Base-by-base conservation (phyloP, 768 basidiomycete species). In the Sporobolomyces roseus region DNA sequence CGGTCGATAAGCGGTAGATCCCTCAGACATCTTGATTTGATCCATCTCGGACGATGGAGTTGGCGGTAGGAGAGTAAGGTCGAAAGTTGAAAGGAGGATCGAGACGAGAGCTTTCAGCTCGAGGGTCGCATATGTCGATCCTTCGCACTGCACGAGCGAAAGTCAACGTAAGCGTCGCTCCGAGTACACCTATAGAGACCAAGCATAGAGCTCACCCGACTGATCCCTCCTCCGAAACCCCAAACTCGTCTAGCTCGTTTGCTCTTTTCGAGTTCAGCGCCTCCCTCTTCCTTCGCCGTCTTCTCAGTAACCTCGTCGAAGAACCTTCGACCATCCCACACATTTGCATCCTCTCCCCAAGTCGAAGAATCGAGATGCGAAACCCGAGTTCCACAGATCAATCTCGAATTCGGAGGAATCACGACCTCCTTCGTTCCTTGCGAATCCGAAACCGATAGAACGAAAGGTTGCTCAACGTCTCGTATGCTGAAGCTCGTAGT, bases 181-280 rank as follows among this genome's bases (percentile, higher is more conserved):
- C 36, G 4, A 5, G 5, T 1, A 33, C 29, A 35, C 35, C 23
- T 19, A 3, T 12, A 6, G 27, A 23, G 21, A 48, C 7, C 1
- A n/a, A 41, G 33, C 2, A 7, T n/a, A 36, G 7, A n/a, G 25
- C 67, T 50, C 41, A 74, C 74, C 19, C 63, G 45, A 7, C 65
- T 67, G 32, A 70, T 53, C 17, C 74, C 74, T 1, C 74, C 74
- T 16, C 74, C 74, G 41, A 72, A 74, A 5, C 65, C 67, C 27
- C 68, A 54, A 1, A 72, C 70, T 33, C 59, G 14, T 4, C 50
- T 56, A 23, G 65, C 50, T 13, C 48, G 48, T 55, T 45, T 61
- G 52, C 61, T 63, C 36, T 35, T 56, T 55, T n/a, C n/a, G n/a
- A 14, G 50, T 13, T 25, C 46, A 23, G 8, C 14, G 36, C 10